Base-by-base conservation (phyloP, 2,329 filamentous ascomycete genomes). In the Microsporum canis region DNA sequence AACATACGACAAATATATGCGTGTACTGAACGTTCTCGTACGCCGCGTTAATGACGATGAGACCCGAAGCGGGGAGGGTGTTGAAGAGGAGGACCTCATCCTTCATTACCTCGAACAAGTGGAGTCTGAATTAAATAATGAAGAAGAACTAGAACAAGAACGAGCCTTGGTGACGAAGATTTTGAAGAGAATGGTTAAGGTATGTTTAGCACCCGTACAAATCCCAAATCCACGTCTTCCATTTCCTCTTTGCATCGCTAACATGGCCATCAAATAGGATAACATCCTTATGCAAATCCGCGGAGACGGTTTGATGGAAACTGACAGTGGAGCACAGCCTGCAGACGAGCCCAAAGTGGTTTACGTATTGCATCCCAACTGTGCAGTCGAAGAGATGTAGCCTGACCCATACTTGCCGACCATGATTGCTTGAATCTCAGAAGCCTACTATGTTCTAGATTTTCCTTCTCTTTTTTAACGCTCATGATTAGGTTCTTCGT, bases 341-440 rank as follows among this genome's bases (percentile, higher is more conserved):
- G 65, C 70, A 17, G 73, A 71, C 67, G 76, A 66, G 73, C 78
- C 70, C 71, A 81, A 65, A 76, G 79, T 88, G 3, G 82, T 94
- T 59, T 99, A 96, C 71, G 88, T 96, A 31, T 72, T 99, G 66
- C 94, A 99, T 77, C 94, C 94, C 62, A 97, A 97, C 76, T 95
- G 89, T 71, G 89, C 88, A 0, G 80, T 95, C 7, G 91, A 96
- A 61, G 75, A 76, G 62, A 69, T 75, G 66, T 69, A 61, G 67
- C 36, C 38, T 7, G 34, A 8, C 7, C 38, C 34, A 34, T 56
- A 47, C n/a, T 8, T 5, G 23, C 29, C 10, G n/a, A 14, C n/a
- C 4, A 2, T 43, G 39, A 43, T 23, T 43, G 39, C 10, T 34
- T 53, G 49, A 12, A 33, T 53, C n/a, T 33, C 27, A 14, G 39